phyloP scores from a whole-genome alignment of 2,329 filamentous ascomycete species.

The Coniochaeta hoffmannii region DNA sequence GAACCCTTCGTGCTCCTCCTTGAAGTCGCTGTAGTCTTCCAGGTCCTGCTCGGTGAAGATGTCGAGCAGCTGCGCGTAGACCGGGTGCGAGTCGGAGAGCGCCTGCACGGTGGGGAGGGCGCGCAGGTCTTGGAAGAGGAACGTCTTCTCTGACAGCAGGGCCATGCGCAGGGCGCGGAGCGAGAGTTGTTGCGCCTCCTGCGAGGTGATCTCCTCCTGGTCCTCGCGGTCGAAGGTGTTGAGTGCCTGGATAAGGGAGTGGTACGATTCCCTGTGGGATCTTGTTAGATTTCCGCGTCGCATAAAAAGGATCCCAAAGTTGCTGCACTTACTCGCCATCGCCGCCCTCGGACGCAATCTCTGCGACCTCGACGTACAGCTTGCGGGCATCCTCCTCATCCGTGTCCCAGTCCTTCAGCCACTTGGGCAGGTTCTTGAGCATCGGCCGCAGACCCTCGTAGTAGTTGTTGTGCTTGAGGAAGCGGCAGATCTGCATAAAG shows the following conservation, averaged over 20 bases:
- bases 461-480: constrained; percentile 66
- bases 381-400: constrained; percentile 77
- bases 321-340: constrained; percentile 62
- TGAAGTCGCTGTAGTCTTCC: constrained; percentile 93
- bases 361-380: constrained; percentile 75
- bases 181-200: constrained; percentile 53
- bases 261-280: constrained; percentile 48
- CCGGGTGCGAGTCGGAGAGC: constrained; percentile 73
- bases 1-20: constrained; percentile 82
- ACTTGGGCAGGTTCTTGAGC: constrained; percentile 72
- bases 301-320: neutral
- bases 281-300: neutral
- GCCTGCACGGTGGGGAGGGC: constrained; percentile 78
- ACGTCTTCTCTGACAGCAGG: constrained; percentile 46
- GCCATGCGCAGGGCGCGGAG: constrained; percentile 49
- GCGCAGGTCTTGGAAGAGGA: constrained; percentile 74
- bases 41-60: constrained; percentile 92
- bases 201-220: constrained; percentile 46
- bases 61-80: constrained; percentile 87
- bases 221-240: constrained; percentile 51
- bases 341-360: constrained; percentile 69
- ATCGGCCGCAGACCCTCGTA: constrained; percentile 82
- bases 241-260: constrained; percentile 58
- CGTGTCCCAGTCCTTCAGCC: constrained; percentile 77
- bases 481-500: constrained; percentile 78